Percentiles rank a stretch among this genome's conserved stretches.
Evolutionary conservation across 768 basidiomycete genomes (phyloP).

Genomic region (Tricholoma sp.): DNA sequence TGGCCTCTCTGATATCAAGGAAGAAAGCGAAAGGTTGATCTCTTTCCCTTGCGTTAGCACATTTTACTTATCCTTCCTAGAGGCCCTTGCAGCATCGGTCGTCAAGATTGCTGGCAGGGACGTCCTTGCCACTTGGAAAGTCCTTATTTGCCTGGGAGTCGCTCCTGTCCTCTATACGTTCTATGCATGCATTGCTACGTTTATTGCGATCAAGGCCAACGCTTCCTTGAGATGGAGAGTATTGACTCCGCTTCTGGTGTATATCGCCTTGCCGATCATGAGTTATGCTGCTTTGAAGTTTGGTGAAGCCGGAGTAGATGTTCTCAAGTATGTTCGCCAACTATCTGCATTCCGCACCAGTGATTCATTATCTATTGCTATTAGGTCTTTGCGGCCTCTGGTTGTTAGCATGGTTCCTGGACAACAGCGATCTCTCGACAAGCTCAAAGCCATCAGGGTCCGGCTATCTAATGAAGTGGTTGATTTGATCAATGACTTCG

Average conservation of each 20-base stretch:
- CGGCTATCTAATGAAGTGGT: constrained; percentile 81
- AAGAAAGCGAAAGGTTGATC: constrained; percentile 79
- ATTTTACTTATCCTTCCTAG: constrained; percentile 33
- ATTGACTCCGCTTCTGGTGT: constrained; percentile 74
- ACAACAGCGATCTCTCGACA: constrained; percentile 75
- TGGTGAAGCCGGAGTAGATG: constrained; percentile 97
- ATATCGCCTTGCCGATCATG: constrained; percentile 76
- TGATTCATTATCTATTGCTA: constrained; percentile 4
- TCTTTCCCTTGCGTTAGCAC: not conserved
- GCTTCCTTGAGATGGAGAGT: constrained; percentile 60
- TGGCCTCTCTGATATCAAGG: constrained; percentile 83
- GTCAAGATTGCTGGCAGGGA: constrained; percentile 95
- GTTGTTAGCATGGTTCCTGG: constrained; percentile 85
- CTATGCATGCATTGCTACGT: constrained; percentile 77
- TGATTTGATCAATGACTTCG: constrained; percentile 83
- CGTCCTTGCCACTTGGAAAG: constrained; percentile 97
- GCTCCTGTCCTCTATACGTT: constrained; percentile 81
- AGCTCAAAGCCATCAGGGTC: constrained; percentile 68
- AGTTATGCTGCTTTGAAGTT: constrained; percentile 94
- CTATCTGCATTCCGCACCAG: not conserved
- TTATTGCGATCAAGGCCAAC: constrained; percentile 64
- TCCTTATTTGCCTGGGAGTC: constrained; percentile 87
- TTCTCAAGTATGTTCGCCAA: constrained; percentile 69
- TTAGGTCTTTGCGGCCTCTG: constrained; percentile 84
- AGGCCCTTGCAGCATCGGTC: constrained; percentile 90